Evolutionary conservation across 305 asterid genomes (phyloP).

Genomic region (Euphrasia arctica): DNA sequence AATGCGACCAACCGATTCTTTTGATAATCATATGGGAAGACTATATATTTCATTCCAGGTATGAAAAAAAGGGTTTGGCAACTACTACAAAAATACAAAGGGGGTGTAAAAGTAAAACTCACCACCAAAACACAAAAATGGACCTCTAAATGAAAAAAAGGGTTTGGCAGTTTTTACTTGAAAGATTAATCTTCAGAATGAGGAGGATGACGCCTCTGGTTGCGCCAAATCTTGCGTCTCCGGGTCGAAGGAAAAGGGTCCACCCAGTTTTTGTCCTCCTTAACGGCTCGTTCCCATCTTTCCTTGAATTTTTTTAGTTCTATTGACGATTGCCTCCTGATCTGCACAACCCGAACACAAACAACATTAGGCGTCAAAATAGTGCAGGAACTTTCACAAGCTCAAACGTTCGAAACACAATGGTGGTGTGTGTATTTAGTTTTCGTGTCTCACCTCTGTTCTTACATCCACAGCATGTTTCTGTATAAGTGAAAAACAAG

Average conservation of each 20-base stretch:
- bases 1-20: too few species aligned
- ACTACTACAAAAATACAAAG: constrained; percentile 23
- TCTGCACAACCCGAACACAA: constrained; percentile 39
- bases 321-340: constrained; percentile 66
- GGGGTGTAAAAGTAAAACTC: neutral
- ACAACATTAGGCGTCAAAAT: neutral
- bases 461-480: constrained; percentile 49
- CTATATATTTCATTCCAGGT: constrained; percentile 1
- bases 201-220: constrained; percentile 20
- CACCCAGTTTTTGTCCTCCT: constrained; percentile 64
- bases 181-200: constrained; percentile 24
- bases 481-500: constrained; percentile 31
- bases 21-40: neutral
- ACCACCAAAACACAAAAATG: constrained; percentile 1
- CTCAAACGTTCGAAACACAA: neutral
- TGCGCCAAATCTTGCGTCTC: constrained; percentile 33
- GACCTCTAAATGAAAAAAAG: neutral
- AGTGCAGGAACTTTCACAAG: too few species aligned
- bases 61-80: neutral
- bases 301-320: constrained; percentile 69
- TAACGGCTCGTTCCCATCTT: constrained; percentile 73
- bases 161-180: too few species aligned
- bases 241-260: constrained; percentile 53
- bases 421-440: neutral
- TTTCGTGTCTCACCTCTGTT: constrained; percentile 46